Evolutionary conservation across 805 yeast genomes (phyloP).

Genomic region (Metschnikowia cubensis): DNA sequence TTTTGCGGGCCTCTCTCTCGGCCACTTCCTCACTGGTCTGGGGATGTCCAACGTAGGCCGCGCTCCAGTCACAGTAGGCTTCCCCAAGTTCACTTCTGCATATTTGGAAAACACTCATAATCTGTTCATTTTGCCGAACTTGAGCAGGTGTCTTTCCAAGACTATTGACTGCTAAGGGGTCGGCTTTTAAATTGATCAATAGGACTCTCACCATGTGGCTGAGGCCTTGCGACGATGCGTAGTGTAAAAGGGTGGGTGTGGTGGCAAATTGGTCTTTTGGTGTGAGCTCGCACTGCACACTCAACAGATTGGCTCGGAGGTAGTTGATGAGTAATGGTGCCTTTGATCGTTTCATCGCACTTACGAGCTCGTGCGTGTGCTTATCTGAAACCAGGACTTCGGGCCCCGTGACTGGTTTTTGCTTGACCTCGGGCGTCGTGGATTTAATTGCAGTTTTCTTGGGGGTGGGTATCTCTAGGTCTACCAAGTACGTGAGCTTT

Average conservation of each 20-base stretch:
- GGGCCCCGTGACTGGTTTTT: constrained; percentile 7
- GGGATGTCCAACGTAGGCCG: constrained; percentile 57
- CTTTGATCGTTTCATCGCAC: constrained; percentile 64
- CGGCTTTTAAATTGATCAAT: constrained; percentile 60
- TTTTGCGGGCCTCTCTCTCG: constrained; percentile 29
- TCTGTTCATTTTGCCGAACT: constrained; percentile 45
- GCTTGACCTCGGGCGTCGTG: constrained; percentile 15
- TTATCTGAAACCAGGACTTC: constrained; percentile 30
- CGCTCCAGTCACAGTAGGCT: constrained; percentile 61
- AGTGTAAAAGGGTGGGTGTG: constrained; percentile 76
- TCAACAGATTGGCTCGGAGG: constrained; percentile 53
- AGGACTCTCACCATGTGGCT: constrained; percentile 64
- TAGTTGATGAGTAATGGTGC: constrained; percentile 70
- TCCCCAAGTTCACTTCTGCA: constrained; percentile 71
- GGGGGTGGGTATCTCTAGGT: constrained; percentile 52
- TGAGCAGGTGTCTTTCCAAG: constrained; percentile 69
- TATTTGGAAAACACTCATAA: constrained; percentile 58
- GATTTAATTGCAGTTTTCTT: constrained; percentile 14
- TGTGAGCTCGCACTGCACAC: constrained; percentile 48
- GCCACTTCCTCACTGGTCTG: constrained; percentile 59
- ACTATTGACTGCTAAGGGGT: constrained; percentile 55
- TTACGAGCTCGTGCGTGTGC: constrained; percentile 55
- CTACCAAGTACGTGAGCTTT: constrained; percentile 57
- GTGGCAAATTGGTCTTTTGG: constrained; percentile 51
- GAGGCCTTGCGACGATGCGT: constrained; percentile 64